Evolutionary conservation across 495 filamentous ascomycete species (phyloP), one percentile per base, ranked within the genome.

Genomic region (Massariosphaeria phaeospora): DNA sequence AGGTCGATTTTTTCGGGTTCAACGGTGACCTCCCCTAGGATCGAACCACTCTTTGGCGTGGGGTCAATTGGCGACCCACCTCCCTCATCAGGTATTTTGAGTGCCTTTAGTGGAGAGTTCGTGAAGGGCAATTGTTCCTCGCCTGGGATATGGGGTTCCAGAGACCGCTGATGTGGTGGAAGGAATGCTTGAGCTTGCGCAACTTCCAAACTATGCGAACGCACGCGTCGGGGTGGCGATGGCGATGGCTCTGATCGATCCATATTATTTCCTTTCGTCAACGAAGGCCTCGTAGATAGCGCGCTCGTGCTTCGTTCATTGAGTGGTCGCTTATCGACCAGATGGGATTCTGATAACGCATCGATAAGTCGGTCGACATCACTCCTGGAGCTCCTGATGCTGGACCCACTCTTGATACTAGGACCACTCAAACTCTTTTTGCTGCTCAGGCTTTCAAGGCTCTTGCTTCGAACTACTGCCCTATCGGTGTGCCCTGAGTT

Each of bases 361-460:
- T 84, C 84, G 41, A 89, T 89, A 2, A 90, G 72, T 21, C 85
- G 68, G 59, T 91, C 85, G 0, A 84, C 84, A 30, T 89, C 85
- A 57, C 84, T 88, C 64, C 72, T 76, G 10, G 64, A 70, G 56
- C 83, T 86, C 46, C 66, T 77, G 29, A 62, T 70, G 58, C 80
- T 81, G 43, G 79, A 66, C 12, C 64, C 72, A 57, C 81, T 86
- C 40, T 66, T 75, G 20, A 78, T 66, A 61, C 81, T 84, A n/a
- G n/a, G n/a, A n/a, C n/a, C n/a, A 13, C 68, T 67, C 17, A 66
- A 17, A 51, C 72, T 73, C 10, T 13, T 62, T 29, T 74, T 70
- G 50, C 75, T 79, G 23, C 58, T 58, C 24, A 68, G 23, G 51
- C 72, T 74, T 9, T 67, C 73, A 7, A 33, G 51, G 52, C 76